Evolutionary conservation across 2,329 filamentous ascomycete species (phyloP).

Genomic region (Aspergillus sp.): DNA sequence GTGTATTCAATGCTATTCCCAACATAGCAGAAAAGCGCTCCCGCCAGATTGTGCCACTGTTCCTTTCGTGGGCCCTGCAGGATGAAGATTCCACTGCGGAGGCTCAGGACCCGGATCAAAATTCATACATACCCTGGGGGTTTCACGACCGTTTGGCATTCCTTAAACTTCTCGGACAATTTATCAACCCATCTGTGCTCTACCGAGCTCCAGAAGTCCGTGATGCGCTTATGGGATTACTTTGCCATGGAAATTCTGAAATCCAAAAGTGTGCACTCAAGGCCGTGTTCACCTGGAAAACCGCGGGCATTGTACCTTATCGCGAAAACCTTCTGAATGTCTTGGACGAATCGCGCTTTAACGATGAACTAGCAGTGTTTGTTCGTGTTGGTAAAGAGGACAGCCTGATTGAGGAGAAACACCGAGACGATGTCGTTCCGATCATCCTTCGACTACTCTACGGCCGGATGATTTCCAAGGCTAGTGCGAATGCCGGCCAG

Average conservation of each 20-base stretch:
- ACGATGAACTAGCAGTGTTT: slow-evolving; percentile 89
- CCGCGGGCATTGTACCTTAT: slow-evolving; percentile 71
- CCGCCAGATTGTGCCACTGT: slow-evolving; percentile 77
- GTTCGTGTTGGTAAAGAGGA: slow-evolving; percentile 68
- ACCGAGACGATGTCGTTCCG: slow-evolving; percentile 75
- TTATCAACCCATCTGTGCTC: slow-evolving; percentile 80
- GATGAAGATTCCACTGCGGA: slow-evolving; percentile 37
- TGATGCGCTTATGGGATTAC: slow-evolving; percentile 68
- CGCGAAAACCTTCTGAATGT: slow-evolving; percentile 83
- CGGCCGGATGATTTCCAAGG: slow-evolving; percentile 81
- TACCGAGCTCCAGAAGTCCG: slow-evolving; percentile 78
- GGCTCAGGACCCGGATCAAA: slow-evolving; percentile 9
- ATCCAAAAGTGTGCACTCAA: slow-evolving; percentile 84
- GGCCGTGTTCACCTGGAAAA: slow-evolving; percentile 86
- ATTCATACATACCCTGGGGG: slow-evolving; percentile 40
- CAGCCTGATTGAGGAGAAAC: slow-evolving; percentile 69
- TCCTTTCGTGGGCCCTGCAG: slow-evolving; percentile 74
- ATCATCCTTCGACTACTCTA: slow-evolving; percentile 85
- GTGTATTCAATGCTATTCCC: slow-evolving; percentile 72
- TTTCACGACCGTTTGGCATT: slow-evolving; percentile 76
- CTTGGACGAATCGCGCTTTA: slow-evolving; percentile 86
- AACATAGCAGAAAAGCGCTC: slow-evolving; percentile 82
- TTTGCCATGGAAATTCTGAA: slow-evolving; percentile 86
- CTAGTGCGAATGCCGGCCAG: slow-evolving; percentile 72
- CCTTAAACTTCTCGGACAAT: slow-evolving; percentile 77